phyloP scores from a whole-genome alignment of 176 grass and related monocot genomes.

The Aegilops umbellulata region DNA sequence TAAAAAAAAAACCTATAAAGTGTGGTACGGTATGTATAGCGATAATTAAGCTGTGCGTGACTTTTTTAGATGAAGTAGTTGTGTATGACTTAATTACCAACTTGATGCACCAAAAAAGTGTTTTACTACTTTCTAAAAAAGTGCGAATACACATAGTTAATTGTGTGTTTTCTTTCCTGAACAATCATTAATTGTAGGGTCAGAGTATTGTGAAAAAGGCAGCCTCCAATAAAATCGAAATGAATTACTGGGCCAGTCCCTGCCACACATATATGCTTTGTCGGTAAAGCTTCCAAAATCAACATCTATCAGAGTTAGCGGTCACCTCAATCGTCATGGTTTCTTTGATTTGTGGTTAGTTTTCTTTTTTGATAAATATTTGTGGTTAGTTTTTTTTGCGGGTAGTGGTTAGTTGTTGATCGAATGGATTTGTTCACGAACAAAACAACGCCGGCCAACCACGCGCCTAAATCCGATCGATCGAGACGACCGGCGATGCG shows the following conservation, averaged over 20 bases:
- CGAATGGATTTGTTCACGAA: constrained; percentile 14
- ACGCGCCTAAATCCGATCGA: neutral
- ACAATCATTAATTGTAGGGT: neutral
- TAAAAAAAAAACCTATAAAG: no score
- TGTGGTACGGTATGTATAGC: no score
- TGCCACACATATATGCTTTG: neutral
- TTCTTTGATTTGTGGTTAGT: constrained; percentile 16
- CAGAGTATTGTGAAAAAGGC: neutral
- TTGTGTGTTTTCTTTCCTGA: no score
- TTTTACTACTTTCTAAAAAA: no score
- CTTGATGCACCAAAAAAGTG: no score
- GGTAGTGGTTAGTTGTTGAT: constrained; percentile 26
- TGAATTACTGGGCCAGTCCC: neutral
- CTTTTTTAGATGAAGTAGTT: neutral
- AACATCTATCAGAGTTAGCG: neutral
- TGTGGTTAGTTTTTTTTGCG: no score
- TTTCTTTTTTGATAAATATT: neutral
- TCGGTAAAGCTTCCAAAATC: neutral
- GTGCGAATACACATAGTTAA: neutral
- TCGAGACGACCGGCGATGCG: neutral
- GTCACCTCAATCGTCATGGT: neutral
- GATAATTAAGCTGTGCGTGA: neutral
- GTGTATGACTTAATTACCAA: no score
- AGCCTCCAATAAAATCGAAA: neutral
- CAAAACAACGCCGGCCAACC: neutral